Evolutionary conservation across 2,329 filamentous ascomycete genomes (phyloP).

Genomic region (Aspergillus puulaauensis): DNA sequence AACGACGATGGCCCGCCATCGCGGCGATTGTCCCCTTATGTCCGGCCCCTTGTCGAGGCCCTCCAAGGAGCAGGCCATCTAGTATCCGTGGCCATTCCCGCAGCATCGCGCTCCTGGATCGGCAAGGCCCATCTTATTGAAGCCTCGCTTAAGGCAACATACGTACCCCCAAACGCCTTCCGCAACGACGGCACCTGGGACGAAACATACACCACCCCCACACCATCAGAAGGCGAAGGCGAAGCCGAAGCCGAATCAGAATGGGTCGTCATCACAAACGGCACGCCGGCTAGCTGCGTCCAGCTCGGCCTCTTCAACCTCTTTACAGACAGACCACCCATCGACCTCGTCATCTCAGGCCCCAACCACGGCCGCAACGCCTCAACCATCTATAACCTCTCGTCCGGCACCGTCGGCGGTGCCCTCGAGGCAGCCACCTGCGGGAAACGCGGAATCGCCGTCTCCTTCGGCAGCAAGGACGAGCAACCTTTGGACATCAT

Average conservation of each 20-base stretch:
- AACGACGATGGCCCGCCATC: constrained; percentile 79
- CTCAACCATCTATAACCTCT: constrained; percentile 73
- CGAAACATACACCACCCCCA: constrained; percentile 8
- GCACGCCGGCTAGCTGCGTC: constrained; percentile 72
- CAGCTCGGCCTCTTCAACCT: constrained; percentile 77
- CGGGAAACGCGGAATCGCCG: constrained; percentile 66
- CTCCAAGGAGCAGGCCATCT: constrained; percentile 71
- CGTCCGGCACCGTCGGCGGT: constrained; percentile 72
- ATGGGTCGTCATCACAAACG: constrained; percentile 68
- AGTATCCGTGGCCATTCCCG: constrained; percentile 83
- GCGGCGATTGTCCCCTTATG: constrained; percentile 69
- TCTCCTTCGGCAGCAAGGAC: constrained; percentile 79
- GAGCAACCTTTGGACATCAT: constrained; percentile 77
- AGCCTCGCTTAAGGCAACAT: constrained; percentile 73
- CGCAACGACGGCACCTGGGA: constrained; percentile 56
- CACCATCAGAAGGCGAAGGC: constrained; percentile 54
- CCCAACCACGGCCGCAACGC: constrained; percentile 80
- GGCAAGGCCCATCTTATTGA: constrained; percentile 94
- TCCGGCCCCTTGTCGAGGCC: constrained; percentile 67
- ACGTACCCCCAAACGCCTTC: constrained; percentile 66
- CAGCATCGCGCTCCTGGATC: constrained; percentile 90
- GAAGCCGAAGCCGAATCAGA: constrained; percentile 42
- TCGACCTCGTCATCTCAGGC: constrained; percentile 73
- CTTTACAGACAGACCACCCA: constrained; percentile 64
- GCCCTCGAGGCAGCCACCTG: constrained; percentile 74